phyloP scores from a whole-genome alignment of 2,329 filamentous ascomycete genomes.

The Aureobasidium pullulans region DNA sequence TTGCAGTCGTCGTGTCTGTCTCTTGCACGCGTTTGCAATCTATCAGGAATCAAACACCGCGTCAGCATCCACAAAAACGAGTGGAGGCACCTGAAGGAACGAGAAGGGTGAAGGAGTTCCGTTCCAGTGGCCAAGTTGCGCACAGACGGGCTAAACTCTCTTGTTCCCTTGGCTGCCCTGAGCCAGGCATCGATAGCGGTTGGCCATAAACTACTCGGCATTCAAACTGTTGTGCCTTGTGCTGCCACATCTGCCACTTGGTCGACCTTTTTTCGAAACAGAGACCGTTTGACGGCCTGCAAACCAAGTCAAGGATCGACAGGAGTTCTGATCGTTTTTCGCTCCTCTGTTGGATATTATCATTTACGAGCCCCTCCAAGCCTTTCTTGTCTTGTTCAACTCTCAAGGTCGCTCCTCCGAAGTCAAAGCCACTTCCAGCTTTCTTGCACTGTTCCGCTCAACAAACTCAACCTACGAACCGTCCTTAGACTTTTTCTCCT shows the following conservation, averaged over 20 bases:
- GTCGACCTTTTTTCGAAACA: not conserved
- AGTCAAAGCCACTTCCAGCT: not conserved
- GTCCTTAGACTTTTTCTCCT: constrained; percentile 2
- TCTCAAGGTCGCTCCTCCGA: not conserved
- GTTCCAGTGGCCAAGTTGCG: not conserved
- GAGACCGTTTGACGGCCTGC: constrained; percentile 7
- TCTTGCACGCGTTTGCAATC: constrained; percentile 4
- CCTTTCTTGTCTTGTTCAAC: not conserved
- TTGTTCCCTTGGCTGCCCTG: not conserved
- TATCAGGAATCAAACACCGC: constrained; percentile 5
- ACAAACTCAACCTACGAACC: not conserved
- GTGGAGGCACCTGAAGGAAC: too few relatives aligned
- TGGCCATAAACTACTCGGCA: not conserved
- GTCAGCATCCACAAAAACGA: not conserved
- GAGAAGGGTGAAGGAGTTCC: not conserved
- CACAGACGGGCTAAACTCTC: constrained; percentile 2
- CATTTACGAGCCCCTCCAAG: not conserved
- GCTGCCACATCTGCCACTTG: not conserved
- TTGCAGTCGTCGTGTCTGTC: not conserved
- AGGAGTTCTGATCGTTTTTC: not conserved
- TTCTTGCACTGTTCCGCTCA: not conserved
- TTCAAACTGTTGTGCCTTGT: constrained; percentile 9
- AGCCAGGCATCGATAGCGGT: not conserved
- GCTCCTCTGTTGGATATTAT: not conserved
- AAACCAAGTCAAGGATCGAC: constrained; percentile 1